Evolutionary conservation across 2,329 filamentous ascomycete genomes (phyloP).

Genomic region (Leptographium galeiforme): DNA sequence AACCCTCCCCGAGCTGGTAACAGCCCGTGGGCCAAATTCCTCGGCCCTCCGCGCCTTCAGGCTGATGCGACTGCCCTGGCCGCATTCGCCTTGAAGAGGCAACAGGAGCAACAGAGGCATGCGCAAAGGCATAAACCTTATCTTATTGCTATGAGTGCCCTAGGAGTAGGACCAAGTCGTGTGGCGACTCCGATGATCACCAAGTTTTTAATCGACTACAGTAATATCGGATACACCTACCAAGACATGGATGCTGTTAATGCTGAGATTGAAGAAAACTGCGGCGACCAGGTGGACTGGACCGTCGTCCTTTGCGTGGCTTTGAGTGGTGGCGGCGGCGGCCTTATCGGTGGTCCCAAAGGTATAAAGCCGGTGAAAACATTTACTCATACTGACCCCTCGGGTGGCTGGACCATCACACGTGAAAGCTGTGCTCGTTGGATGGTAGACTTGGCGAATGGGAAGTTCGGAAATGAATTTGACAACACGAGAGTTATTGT

Average conservation of each 20-base stretch:
- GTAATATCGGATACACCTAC: slow-evolving; percentile 1
- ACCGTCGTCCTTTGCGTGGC: not conserved
- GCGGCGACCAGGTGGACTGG: not conserved
- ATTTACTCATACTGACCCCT: not conserved
- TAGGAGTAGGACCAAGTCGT: not conserved
- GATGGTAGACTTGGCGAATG: not conserved
- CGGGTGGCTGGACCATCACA: not conserved
- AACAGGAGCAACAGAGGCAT: not conserved
- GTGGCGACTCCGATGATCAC: not conserved
- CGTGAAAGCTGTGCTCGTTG: not conserved
- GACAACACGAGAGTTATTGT: not conserved
- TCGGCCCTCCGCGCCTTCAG: not conserved
- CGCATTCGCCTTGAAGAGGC: not conserved
- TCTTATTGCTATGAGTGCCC: not conserved
- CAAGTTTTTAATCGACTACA: slow-evolving; percentile 1
- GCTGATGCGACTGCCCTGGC: not conserved
- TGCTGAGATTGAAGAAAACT: not conserved
- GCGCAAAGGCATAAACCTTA: not conserved
- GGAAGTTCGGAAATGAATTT: not conserved
- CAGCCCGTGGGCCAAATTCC: slow-evolving; percentile 1
- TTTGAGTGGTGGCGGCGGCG: not conserved
- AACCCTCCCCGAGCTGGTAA: not conserved
- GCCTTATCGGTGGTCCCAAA: not conserved
- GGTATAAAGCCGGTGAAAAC: not conserved
- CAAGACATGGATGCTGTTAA: not conserved